These are phyloP conservation scores for Pezicula radicicola DNA, from an alignment of 2,329 filamentous ascomycete genomes.

Conservation along the genomic window DNA sequence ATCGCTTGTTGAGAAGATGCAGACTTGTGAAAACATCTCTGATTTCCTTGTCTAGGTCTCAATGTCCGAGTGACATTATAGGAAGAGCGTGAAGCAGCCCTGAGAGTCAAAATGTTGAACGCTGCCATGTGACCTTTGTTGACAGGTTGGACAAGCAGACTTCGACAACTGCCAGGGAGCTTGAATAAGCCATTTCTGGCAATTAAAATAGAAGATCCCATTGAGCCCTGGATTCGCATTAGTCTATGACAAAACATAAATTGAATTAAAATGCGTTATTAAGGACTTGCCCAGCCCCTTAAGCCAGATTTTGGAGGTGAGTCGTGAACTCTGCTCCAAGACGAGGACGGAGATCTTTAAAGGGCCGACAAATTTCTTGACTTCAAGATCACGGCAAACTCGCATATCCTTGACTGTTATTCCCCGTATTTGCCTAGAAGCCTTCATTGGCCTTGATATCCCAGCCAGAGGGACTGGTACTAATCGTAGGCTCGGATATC, in stretches of 20 bases:
- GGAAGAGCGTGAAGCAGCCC: not conserved
- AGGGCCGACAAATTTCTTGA: too few species aligned
- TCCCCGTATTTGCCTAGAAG: too few species aligned
- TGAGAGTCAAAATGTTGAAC: not conserved
- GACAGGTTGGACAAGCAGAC: slow-evolving; percentile 1
- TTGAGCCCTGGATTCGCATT: not conserved
- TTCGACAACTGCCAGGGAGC: slow-evolving; percentile 8
- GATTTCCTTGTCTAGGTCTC: not conserved
- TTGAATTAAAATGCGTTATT: too few species aligned
- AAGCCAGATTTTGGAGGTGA: too few species aligned
- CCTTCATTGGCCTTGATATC: too few species aligned
- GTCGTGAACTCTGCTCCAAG: too few species aligned
- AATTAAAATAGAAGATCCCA: not conserved
- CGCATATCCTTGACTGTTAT: too few species aligned
- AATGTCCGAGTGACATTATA: not conserved
- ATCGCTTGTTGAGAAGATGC: not conserved
- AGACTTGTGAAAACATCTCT: not conserved
- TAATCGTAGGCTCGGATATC: too few species aligned
- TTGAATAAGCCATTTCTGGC: slow-evolving; percentile 4
- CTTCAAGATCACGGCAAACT: too few species aligned
- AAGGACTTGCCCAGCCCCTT: too few species aligned
- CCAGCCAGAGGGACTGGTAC: too few species aligned
- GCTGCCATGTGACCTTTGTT: not conserved
- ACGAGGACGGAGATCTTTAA: too few species aligned
- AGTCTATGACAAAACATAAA: not conserved